Evolutionary conservation across 2,329 filamentous ascomycete species (phyloP).

Genomic region (Nakataea oryzae): DNA sequence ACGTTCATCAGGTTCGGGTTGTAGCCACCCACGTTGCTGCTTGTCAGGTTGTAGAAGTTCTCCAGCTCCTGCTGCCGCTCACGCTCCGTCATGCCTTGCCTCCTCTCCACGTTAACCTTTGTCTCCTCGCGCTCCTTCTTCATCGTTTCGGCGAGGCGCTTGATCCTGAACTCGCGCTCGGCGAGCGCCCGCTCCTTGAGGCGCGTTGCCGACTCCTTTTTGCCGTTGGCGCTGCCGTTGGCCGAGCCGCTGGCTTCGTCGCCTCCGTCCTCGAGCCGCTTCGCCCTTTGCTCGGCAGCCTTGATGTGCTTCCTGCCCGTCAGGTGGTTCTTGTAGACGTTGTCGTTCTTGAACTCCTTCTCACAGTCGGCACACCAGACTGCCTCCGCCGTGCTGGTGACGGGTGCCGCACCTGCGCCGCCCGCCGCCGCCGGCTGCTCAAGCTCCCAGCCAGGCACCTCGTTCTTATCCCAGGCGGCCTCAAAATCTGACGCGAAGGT

Average conservation of each 20-base stretch:
- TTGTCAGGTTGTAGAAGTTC: constrained; percentile 54
- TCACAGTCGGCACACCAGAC: constrained; percentile 88
- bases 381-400: constrained; percentile 41
- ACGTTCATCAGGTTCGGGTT: constrained; percentile 18
- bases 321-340: constrained; percentile 85
- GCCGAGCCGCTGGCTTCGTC: constrained; percentile 15
- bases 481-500: constrained; percentile 79
- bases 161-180: constrained; percentile 76
- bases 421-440: constrained; percentile 32
- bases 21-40: background rate
- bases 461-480: constrained; percentile 67
- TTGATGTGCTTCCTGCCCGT: constrained; percentile 88
- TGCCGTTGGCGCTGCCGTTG: constrained; percentile 13
- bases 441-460: constrained; percentile 67
- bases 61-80: constrained; percentile 92
- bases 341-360: constrained; percentile 91
- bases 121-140: constrained; percentile 82
- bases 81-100: constrained; percentile 93
- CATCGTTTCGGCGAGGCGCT: constrained; percentile 71
- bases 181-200: constrained; percentile 86
- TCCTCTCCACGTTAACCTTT: constrained; percentile 87
- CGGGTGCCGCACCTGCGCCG: constrained; percentile 12
- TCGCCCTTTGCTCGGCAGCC: constrained; percentile 57
- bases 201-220: constrained; percentile 31
- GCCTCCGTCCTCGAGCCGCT: constrained; percentile 24